These are phyloP conservation scores for Neonectria ditissima DNA, from an alignment of 2,329 filamentous ascomycete genomes.

Conservation along the genomic window DNA sequence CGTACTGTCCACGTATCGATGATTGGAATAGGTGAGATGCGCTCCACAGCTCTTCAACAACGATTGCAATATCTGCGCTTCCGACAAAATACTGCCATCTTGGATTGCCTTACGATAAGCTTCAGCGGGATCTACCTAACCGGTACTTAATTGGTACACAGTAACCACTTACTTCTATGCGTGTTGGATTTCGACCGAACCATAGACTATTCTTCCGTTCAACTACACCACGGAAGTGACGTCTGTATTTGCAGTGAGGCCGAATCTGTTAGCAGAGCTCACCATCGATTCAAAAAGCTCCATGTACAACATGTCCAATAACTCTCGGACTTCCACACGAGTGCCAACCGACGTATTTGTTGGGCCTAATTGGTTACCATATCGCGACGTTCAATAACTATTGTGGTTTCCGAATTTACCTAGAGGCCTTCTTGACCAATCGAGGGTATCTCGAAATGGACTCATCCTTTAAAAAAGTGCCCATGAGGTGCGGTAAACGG, in stretches of 20 bases:
- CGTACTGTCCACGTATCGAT: background rate
- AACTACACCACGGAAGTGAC: background rate
- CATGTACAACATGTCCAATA: background rate
- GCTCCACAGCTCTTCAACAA: background rate
- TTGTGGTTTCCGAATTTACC: background rate
- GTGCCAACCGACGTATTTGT: too few relatives aligned
- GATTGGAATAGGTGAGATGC: too few relatives aligned
- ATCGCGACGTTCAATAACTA: background rate
- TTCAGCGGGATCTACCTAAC: background rate
- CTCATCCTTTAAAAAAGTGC: background rate
- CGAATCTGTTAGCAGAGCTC: background rate
- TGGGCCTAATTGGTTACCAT: too few relatives aligned
- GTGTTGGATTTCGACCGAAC: background rate
- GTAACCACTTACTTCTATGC: background rate
- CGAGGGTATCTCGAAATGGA: background rate
- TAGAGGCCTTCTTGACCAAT: too few relatives aligned
- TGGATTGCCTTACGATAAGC: background rate
- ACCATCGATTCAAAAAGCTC: background rate
- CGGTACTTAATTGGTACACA: conserved; percentile 5
- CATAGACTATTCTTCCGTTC: background rate
- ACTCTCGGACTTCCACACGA: background rate
- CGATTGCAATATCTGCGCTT: too few relatives aligned
- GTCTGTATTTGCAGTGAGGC: background rate
- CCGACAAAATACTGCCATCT: background rate
- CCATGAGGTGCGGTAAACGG: background rate